These are phyloP conservation scores for Hypoxylon sp. DNA, from an alignment of 2,329 filamentous ascomycete genomes.

Conservation along the genomic window DNA sequence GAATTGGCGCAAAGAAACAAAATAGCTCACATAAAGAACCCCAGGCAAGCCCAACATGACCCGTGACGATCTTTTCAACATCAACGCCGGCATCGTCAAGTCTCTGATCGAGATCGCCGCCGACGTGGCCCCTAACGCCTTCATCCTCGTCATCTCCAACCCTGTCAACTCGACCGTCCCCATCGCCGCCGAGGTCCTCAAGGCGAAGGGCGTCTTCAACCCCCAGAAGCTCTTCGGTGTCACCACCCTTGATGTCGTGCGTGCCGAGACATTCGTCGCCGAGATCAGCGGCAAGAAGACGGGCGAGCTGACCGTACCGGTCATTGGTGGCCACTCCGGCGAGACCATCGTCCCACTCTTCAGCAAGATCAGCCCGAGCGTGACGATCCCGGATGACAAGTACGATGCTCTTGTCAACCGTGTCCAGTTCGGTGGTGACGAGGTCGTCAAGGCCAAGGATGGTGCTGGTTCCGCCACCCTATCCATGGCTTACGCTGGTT, in stretches of 20 bases:
- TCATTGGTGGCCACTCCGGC: constrained; percentile 96
- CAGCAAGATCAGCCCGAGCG: constrained; percentile 85
- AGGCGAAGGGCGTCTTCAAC: constrained; percentile 92
- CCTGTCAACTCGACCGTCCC: constrained; percentile 99
- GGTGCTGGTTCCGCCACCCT: constrained; percentile 90
- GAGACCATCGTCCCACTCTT: constrained; percentile 98
- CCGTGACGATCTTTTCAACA: constrained; percentile 99
- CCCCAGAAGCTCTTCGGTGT: constrained; percentile 97
- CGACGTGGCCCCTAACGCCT: constrained; percentile 91
- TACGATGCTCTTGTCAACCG: constrained; percentile 91
- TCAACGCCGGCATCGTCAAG: constrained; percentile 98
- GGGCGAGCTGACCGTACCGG: constrained; percentile 87
- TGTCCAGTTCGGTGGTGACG: constrained; percentile 97
- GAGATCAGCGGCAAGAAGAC: constrained; percentile 85
- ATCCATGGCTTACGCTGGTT: constrained; percentile 96
- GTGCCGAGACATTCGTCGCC: constrained; percentile 95
- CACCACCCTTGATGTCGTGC: constrained; percentile 97
- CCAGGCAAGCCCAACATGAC: constrained; percentile 99
- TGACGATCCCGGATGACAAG: constrained; percentile 88
- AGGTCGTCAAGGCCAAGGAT: constrained; percentile 95
- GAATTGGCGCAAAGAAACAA: constrained; percentile 24
- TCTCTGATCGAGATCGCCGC: constrained; percentile 90
- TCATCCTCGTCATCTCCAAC: constrained; percentile 97
- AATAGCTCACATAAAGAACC: constrained; percentile 42
- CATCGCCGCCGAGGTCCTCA: constrained; percentile 96